These are phyloP conservation scores for Tetrahymena malaccensis DNA, from an alignment of 73 alveolate species.

Conservation along the genomic window DNA sequence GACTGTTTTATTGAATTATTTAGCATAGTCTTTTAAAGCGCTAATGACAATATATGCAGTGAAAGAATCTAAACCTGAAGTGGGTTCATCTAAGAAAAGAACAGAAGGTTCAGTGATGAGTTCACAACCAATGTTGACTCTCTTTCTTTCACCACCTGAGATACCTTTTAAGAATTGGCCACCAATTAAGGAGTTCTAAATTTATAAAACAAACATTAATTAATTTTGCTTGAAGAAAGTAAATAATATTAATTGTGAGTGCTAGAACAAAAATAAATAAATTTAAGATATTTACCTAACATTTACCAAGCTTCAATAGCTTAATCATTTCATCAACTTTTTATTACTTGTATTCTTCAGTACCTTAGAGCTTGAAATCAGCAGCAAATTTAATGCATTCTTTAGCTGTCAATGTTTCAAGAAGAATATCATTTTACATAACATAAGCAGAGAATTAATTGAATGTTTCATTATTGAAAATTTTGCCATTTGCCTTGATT, in stretches of 20 bases:
- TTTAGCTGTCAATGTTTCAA: conserved; percentile 21
- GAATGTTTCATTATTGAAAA: not conserved
- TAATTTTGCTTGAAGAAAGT: not conserved
- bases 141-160: conserved; percentile 2
- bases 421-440: conserved; percentile 55
- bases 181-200: not conserved
- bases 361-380: not conserved
- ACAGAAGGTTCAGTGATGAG: not conserved
- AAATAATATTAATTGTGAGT: too few relatives aligned
- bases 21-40: not conserved
- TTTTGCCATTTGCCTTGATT: not conserved
- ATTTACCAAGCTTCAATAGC: conserved; percentile 42
- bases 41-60: not conserved
- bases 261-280: not conserved
- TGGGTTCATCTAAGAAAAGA: conserved; percentile 2
- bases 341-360: conserved; percentile 17
- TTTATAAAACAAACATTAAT: not conserved
- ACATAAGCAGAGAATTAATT: conserved; percentile 19
- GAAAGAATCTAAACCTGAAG: conserved; percentile 9
- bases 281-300: conserved; percentile 24
- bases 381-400: conserved; percentile 48
- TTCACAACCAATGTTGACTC: not conserved
- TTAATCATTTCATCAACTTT: conserved; percentile 44
- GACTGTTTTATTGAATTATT: conserved; percentile 43
- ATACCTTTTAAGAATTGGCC: not conserved